Evolutionary conservation across 2,329 filamentous ascomycete species (phyloP).

Genomic region (Fusarium chuoi): DNA sequence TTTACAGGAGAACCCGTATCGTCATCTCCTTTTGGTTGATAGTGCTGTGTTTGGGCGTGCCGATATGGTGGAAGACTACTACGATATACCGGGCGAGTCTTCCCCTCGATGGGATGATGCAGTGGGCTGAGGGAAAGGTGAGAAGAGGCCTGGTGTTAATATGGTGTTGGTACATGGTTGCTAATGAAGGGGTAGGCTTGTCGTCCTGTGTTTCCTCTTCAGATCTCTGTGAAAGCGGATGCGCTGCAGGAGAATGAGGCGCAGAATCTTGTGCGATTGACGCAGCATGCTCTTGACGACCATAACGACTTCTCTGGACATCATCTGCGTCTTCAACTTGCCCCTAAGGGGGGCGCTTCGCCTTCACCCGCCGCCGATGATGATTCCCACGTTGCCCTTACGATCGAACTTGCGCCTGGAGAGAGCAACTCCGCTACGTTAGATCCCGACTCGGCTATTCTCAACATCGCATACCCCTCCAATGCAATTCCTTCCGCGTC

Average conservation of each 20-base stretch:
- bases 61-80: conserved; percentile 96
- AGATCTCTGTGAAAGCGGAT: conserved; percentile 79
- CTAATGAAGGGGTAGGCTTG: conserved; percentile 72
- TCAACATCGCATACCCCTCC: conserved; percentile 81
- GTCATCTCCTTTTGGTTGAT: conserved; percentile 92
- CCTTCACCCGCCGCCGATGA: conserved; percentile 48
- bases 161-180: neutral
- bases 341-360: conserved; percentile 39
- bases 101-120: conserved; percentile 85
- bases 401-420: conserved; percentile 75
- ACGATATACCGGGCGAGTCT: conserved; percentile 88
- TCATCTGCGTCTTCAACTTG: conserved; percentile 69
- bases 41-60: conserved; percentile 83
- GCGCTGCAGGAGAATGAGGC: conserved; percentile 73
- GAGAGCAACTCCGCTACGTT: conserved; percentile 70
- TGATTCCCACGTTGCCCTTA: conserved; percentile 69
- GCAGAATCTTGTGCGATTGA: conserved; percentile 78
- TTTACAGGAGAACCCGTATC: conserved; percentile 76
- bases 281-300: conserved; percentile 87
- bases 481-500: conserved; percentile 74
- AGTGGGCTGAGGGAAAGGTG: conserved; percentile 92
- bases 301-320: conserved; percentile 88
- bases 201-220: conserved; percentile 86
- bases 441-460: conserved; percentile 73
- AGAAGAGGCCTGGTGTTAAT: neutral